Base-by-base conservation (phyloP, 352 stramenopile species). In the Albugo candida region DNA sequence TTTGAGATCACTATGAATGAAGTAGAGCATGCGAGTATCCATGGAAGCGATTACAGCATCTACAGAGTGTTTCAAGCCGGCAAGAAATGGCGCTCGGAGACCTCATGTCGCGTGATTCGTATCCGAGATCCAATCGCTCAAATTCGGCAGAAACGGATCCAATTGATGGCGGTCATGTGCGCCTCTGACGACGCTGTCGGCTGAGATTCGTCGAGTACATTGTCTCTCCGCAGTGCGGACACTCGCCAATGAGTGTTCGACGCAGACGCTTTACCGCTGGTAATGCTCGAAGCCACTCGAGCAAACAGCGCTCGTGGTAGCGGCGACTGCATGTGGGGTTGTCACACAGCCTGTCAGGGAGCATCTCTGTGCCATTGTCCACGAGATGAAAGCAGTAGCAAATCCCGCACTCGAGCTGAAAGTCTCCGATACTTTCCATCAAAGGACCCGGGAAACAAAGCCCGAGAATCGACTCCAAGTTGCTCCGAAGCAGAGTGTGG, bases 1-100 rank as follows among this genome's bases (percentile, higher is more conserved):
- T 92, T 92, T 41, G 78, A 92, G 69, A 92, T 92, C 57, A 87
- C 73, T 48, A 82, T 87, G 69, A 86, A 92, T 57, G 24, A 31
- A 31, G 78, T 92, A 52, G 75, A 92, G 55, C 68, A 84, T 46
- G 78, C 78, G n/a, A 62, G 61, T 14, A 63, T 76, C 5, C 73
- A 83, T 54, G 78, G 78, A 17, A 85, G 75, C 13, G 67, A 60
- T 21, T 92, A 87, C 63, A 63, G 56, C 45, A 88, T 92, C 53
- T 92, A 88, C 53, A 72, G 78, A 39, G 78, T 88, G 12, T 92
- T 88, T 50, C 83, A 86, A 48, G 76, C 77, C 24, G 78, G 78
- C 8, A 77, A 86, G 47, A 31, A 31, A 31, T 31, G 24, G 24
- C 24, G 8, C 8, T 3, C 3, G 24, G 45, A 72, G 12, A 50